Evolutionary conservation across 305 asterid genomes (phyloP), one percentile per base, ranked within the genome.

Genomic region (Solanum aculeatissimum): DNA sequence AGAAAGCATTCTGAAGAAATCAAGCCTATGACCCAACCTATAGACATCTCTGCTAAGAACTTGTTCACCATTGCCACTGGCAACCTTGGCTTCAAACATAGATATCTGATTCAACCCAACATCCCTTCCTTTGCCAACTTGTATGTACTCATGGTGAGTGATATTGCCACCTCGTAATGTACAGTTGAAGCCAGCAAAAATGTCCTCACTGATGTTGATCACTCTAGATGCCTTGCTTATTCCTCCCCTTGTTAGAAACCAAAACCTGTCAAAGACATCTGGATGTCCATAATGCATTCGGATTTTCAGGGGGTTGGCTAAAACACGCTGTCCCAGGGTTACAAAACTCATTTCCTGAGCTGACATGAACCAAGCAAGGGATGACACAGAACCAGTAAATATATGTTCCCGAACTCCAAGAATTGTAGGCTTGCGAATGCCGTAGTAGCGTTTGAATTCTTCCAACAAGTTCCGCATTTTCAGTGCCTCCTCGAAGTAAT

Each of bases 261-360:
- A 97, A 89, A 97, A 91, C 90, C 98, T 90, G 89, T 97, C 97
- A 80, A 96, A 94, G 85, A 96, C 97, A 90, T 96, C 98, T 38
- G 99, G 99, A 78, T 96, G 99, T 35, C 99, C 99, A 83, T 97
- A 97, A 88, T 97, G 99, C 98, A 97, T 93, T 49, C 99, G 93
- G 80, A 97, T 88, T 90, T 95, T 97, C 91, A 96, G 88, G 72
- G 99, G 99, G 85, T 95, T 95, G 70, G 99, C 98, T 87, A 96
- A 88, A 75, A 96, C 98, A 74, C 99, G 97, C 90, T 96, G 98
- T 78, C 99, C 99, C 89, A 93, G 89, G 57, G 99, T 96, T 86
- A 96, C 99, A 75, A 96, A 96, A 89, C 98, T 96, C 74, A 87
- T 94, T 87, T 96, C 99, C 92, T 96, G 99, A 68, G 97, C 91